Evolutionary conservation across 2,329 filamentous ascomycete genomes (phyloP).

Genomic region (Diaporthe sp.): DNA sequence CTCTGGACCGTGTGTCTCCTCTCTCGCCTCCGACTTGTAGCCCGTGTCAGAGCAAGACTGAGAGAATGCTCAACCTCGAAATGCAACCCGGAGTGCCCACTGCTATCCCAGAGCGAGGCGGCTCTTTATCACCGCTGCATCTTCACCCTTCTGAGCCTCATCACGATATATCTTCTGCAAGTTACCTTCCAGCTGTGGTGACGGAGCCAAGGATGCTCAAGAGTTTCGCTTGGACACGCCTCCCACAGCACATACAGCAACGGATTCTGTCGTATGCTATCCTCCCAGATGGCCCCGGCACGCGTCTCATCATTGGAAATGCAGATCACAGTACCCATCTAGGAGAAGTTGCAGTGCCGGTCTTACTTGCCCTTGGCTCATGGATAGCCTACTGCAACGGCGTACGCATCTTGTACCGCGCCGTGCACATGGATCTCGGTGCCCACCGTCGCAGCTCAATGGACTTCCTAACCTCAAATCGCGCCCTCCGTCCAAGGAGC

Average conservation of each 20-base stretch:
- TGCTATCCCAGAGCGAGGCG: slow-evolving; percentile 1
- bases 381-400: slow-evolving; percentile 27
- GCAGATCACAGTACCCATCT: slow-evolving; percentile 16
- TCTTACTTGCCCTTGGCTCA: slow-evolving; percentile 32
- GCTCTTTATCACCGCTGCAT: slow-evolving; percentile 8
- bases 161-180: neutral
- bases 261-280: slow-evolving; percentile 20
- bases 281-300: slow-evolving; percentile 1
- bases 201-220: neutral
- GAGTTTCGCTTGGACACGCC: slow-evolving; percentile 11
- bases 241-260: slow-evolving; percentile 27
- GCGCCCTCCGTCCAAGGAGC: slow-evolving; percentile 7
- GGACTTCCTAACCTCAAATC: slow-evolving; percentile 32
- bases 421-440: slow-evolving; percentile 6
- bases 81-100: neutral
- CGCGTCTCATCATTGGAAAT: slow-evolving; percentile 11
- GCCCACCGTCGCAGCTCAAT: slow-evolving; percentile 18
- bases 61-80: slow-evolving; percentile 4
- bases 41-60: slow-evolving; percentile 21
- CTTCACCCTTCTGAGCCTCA: neutral
- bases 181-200: neutral
- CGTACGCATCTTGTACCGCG: slow-evolving; percentile 28
- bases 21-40: slow-evolving; percentile 1
- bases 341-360: slow-evolving; percentile 11
- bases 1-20: neutral